Conservation (phyloP, 1,284 basidiomycete species). For the Golubevia sp. region DNA sequence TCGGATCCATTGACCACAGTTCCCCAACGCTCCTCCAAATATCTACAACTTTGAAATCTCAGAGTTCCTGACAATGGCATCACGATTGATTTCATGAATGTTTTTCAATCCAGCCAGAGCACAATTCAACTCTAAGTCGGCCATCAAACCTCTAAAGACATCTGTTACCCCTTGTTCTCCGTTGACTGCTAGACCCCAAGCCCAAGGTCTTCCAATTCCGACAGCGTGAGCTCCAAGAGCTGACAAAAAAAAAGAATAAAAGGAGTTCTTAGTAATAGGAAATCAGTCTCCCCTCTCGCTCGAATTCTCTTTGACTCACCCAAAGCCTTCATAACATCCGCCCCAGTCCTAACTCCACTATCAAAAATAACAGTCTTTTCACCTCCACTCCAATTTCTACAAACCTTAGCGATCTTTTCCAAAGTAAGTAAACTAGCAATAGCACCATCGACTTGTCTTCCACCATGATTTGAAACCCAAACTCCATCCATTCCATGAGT, state of each 20-base stretch:
- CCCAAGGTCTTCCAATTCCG: slow-evolving; percentile 46
- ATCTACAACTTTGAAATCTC: not conserved
- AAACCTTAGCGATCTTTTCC: slow-evolving; percentile 26
- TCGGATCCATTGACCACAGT: no score
- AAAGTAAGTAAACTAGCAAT: slow-evolving; percentile 35
- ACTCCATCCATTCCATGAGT: slow-evolving; percentile 48
- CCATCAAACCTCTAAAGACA: slow-evolving; percentile 40
- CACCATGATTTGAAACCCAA: slow-evolving; percentile 55
- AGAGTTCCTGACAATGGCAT: slow-evolving; percentile 1
- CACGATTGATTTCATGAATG: slow-evolving; percentile 3
- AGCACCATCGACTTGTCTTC: slow-evolving; percentile 52
- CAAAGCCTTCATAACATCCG: slow-evolving; percentile 50
- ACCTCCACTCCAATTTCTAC: slow-evolving; percentile 14
- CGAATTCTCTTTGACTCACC: not conserved
- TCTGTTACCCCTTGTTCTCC: slow-evolving; percentile 42
- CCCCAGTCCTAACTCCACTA: slow-evolving; percentile 39
- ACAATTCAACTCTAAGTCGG: slow-evolving; percentile 34
- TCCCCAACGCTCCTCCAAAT: no score
- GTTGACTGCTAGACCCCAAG: slow-evolving; percentile 40
- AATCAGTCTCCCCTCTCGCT: not conserved
- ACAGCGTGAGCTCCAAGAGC: slow-evolving; percentile 48
- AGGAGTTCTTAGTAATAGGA: no score
- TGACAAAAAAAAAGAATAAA: not conserved
- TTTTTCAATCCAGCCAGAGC: slow-evolving; percentile 8
- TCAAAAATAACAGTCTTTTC: slow-evolving; percentile 41